Base-by-base conservation (phyloP, 2,329 filamentous ascomycete species). In the Ceratocystis diversiconidia region DNA sequence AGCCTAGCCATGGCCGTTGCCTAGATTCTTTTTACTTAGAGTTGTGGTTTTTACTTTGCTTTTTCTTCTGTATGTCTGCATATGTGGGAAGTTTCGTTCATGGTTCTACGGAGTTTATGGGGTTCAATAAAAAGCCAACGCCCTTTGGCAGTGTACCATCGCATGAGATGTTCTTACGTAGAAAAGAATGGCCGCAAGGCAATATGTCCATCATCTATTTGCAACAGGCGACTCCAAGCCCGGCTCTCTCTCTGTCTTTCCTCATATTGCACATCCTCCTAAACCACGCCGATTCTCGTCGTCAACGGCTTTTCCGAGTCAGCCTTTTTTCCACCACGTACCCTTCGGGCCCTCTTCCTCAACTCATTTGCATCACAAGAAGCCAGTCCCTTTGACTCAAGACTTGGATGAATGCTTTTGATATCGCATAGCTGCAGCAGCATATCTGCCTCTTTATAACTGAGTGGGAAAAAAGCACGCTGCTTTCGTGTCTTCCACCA, bases 401-500 rank as follows among this genome's bases (percentile, higher is more conserved):
- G 30, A 8, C 55, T 59, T 59, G 25, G 12, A 6, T 59, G 55
- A n/a, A 19, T 19, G 17, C 22, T 12, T 30, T n/a, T 36, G 15
- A 59, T 48, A 22, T 6, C n/a, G 19, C 61, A 50, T 30, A 50
- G 43, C 43, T 62, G 28, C 61, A 59, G n/a, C 12, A 59, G 55
- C 15, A 62, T 43, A n/a, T 64, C 63, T 8, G 22, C 63, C 44
- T 67, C 66, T 25, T 36, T 22, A 15, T 62, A 52, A 8, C 32
- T 44, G 10, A 67, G 48, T 17, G 66, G 22, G 22, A 59, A 28
- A 59, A 67, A 61, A 17, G 66, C 63, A 2, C 30, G 46, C 10
- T 28, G 60, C 55, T 67, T 61, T 25, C 60, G 28, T 6, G 66
- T 65, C 41, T 65, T 50, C 60, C 63, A 67, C 66, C 66, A 67